Base-by-base conservation (phyloP, 192 early-diverging fungal genomes). In the Coemansia sp. region DNA sequence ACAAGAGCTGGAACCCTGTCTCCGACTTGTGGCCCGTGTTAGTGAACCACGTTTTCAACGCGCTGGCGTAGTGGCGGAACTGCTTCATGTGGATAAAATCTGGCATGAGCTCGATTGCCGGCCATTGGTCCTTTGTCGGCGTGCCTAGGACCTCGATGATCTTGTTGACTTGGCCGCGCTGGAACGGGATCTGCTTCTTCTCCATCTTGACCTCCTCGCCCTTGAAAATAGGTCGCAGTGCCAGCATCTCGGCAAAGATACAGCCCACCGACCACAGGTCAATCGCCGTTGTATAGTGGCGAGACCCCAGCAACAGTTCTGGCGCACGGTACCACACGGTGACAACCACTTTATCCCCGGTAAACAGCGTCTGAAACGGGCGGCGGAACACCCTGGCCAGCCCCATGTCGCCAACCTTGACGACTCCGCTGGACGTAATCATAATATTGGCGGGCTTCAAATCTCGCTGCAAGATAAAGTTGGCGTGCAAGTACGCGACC, bases 281-380 rank as follows among this genome's bases (percentile, higher is more conserved):
- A 9, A 94, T 85, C 0, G 96, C 94, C 27, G 89, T 92, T 20
- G 94, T 95, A 79, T 99, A 99, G 71, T 88, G 89, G n/a, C 91
- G 82, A 1, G 91, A 90, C 12, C 97, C 95, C 2, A 97, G 84
- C 36, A 99, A 77, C 24, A 99, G 75, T 74, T 97, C 96, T 0
- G 97, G 97, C 1, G 96, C 91, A 10, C 97, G 90, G 82, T 99
- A 99, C 97, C 97, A 99, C 41, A 97, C 90, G 0, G 97, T 99
- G 7, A 99, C 96, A 24, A 99, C 92, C 1, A 93, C 90, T 68
- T 92, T 91, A 69, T 92, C 96, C 1, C 91, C 91, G 29, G 89
- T 93, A 42, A 93, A 96, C 72, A 97, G 84, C 0, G 93, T 91
- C 59, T 89, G 85, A 16, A 90, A 73, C 18, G 96, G 94, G 27